Evolutionary conservation across 2,329 filamentous ascomycete species (phyloP).

Genomic region (Alternaria panax): DNA sequence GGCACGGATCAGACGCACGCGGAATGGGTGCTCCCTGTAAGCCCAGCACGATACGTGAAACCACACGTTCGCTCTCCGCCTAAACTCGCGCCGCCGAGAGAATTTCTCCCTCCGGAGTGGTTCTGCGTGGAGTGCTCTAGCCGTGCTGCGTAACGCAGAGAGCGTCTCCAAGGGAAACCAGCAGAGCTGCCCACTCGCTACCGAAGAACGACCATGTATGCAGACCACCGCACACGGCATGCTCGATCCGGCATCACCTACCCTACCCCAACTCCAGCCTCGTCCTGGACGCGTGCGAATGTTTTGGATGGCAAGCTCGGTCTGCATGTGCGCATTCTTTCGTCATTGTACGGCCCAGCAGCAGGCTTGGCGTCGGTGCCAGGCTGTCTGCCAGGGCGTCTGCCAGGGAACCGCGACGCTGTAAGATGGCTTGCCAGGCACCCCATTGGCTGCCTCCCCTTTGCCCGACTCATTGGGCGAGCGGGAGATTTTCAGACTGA

Average conservation of each 20-base stretch:
- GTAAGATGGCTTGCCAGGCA: slow-evolving; percentile 21
- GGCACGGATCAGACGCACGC: slow-evolving; percentile 31
- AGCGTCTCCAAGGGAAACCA: slow-evolving; percentile 40
- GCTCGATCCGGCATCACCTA: slow-evolving; percentile 2
- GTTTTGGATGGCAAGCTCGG: background rate
- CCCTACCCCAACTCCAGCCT: slow-evolving; percentile 13
- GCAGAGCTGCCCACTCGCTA: slow-evolving; percentile 16
- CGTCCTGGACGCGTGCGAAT: slow-evolving; percentile 8
- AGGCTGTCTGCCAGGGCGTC: background rate
- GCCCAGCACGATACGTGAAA: slow-evolving; percentile 32
- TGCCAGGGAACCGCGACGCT: slow-evolving; percentile 41
- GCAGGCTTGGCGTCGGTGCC: slow-evolving; percentile 29
- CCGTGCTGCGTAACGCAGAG: slow-evolving; percentile 28
- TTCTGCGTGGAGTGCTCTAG: slow-evolving; percentile 14
- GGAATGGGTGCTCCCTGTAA: slow-evolving; percentile 32
- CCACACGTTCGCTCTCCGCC: slow-evolving; percentile 34
- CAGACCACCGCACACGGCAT: background rate
- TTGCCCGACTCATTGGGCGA: slow-evolving; percentile 36
- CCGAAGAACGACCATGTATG: slow-evolving; percentile 6
- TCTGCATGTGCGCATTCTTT: slow-evolving; percentile 27
- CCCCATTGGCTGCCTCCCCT: slow-evolving; percentile 34
- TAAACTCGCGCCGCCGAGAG: slow-evolving; percentile 28
- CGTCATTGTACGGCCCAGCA: slow-evolving; percentile 40
- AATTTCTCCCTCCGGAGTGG: slow-evolving; percentile 13
- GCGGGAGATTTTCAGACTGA: slow-evolving; percentile 38